phyloP scores from a whole-genome alignment of 2,329 filamentous ascomycete species.

The Grosmannia huntii region DNA sequence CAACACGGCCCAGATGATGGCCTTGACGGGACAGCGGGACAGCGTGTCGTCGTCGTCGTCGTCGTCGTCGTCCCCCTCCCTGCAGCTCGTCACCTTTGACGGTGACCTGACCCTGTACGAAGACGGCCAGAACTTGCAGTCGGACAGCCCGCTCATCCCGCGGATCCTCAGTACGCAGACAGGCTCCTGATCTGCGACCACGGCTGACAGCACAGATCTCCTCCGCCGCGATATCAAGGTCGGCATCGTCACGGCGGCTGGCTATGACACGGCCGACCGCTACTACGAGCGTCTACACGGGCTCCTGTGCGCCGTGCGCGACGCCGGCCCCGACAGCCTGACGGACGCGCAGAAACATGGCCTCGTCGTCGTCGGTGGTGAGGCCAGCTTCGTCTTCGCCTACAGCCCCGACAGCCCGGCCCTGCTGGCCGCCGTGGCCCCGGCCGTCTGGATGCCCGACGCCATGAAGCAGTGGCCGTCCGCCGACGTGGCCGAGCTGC shows the following conservation, averaged over 20 bases:
- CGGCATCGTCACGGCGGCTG: conserved; percentile 92
- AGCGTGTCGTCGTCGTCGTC: conserved; percentile 13
- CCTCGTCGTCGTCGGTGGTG: conserved; percentile 85
- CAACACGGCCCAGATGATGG: conserved; percentile 91
- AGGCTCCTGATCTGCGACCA: too few relatives aligned
- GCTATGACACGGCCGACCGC: conserved; percentile 74
- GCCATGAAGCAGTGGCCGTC: conserved; percentile 72
- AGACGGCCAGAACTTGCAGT: conserved; percentile 67
- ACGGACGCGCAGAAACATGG: conserved; percentile 58
- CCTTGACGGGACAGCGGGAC: conserved; percentile 44
- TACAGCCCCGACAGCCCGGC: conserved; percentile 53
- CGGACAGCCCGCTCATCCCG: conserved; percentile 64
- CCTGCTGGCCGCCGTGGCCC: conserved; percentile 55
- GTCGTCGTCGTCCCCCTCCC: conserved; percentile 30
- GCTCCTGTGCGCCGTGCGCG: conserved; percentile 64
- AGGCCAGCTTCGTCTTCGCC: conserved; percentile 89
- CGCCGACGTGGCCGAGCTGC: conserved; percentile 61
- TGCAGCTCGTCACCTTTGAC: conserved; percentile 89
- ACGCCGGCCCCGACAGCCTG: conserved; percentile 25
- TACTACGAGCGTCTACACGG: conserved; percentile 85
- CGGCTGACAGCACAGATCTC: conserved; percentile 39
- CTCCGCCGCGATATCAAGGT: conserved; percentile 69
- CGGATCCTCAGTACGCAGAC: conserved; percentile 34
- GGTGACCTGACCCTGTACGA: conserved; percentile 95
- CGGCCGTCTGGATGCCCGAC: conserved; percentile 58